These are phyloP conservation scores for Vigna angularis DNA, from an alignment of 306 rosid species.

Conservation along the genomic window DNA sequence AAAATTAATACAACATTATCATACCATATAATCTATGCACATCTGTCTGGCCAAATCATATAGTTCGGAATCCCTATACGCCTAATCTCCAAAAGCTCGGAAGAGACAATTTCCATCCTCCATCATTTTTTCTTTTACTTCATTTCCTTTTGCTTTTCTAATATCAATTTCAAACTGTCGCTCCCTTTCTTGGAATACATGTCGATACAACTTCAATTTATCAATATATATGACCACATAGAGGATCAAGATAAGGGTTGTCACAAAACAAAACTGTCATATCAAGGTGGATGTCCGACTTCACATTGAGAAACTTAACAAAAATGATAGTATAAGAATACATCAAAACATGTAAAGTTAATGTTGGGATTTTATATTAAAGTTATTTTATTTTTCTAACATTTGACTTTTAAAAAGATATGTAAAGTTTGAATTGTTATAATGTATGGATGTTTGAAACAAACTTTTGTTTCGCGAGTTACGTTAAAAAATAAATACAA, in stretches of 20 bases:
- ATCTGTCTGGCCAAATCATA: constrained; percentile 71
- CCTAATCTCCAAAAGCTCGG: constrained; percentile 96
- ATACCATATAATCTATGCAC: constrained; percentile 96
- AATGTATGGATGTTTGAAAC: no score
- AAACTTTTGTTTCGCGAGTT: neutral
- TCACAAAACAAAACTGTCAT: constrained; percentile 7
- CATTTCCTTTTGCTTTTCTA: constrained; percentile 74
- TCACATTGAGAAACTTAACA: no score
- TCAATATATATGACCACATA: constrained; percentile 11
- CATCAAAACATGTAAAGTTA: no score
- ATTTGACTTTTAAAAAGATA: no score
- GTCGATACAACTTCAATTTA: constrained; percentile 27
- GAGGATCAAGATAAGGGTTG: constrained; percentile 21
- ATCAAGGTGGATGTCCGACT: no score
- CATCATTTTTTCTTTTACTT: constrained; percentile 59
- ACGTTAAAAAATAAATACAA: no score
- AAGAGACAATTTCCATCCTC: constrained; percentile 77
- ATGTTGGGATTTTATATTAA: no score
- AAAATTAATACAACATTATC: constrained; percentile 21
- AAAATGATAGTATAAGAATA: no score
- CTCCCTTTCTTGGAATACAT: constrained; percentile 78
- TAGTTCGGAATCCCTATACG: constrained; percentile 85
- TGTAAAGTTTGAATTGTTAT: no score
- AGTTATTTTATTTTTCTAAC: no score
- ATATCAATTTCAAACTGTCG: constrained; percentile 90